A percentile compares a stretch with the other conserved stretches of the same genome.
Conservation (phyloP, 371 early-diverging fungal species). For the Zychaea mexicana region DNA sequence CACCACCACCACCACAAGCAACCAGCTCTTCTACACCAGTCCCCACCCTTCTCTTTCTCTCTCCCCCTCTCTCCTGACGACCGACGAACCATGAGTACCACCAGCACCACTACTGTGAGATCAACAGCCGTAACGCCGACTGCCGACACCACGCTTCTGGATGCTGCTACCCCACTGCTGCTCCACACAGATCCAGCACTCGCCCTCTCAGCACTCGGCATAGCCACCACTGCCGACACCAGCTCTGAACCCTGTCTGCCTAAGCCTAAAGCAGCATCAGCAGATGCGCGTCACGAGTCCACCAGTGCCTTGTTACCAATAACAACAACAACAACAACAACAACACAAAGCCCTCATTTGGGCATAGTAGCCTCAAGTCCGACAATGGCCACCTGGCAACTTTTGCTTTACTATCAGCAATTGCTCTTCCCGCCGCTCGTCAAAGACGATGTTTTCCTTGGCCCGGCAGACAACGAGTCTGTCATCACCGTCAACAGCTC, state of each 20-base stretch:
- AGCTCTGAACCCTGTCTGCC: constrained; percentile 5
- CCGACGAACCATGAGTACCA: not conserved
- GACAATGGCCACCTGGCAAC: constrained; percentile 11
- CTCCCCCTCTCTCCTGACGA: not conserved
- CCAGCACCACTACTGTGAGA: not conserved
- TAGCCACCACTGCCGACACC: not conserved
- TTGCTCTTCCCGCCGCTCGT: constrained; percentile 13
- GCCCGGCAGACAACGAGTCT: constrained; percentile 16
- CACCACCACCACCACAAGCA: too few relatives aligned
- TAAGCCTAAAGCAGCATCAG: constrained; percentile 28
- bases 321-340: constrained; percentile 3
- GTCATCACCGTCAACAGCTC: constrained; percentile 13
- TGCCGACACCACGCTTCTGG: not conserved
- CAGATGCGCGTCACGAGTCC: constrained; percentile 30
- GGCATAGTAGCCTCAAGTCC: constrained; percentile 13
- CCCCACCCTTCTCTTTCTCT: not conserved
- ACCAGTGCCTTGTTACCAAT: constrained; percentile 21
- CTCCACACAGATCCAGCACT: not conserved
- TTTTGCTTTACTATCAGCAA: constrained; percentile 19
- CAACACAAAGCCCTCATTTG: constrained; percentile 11
- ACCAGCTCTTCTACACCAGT: not conserved
- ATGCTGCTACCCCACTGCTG: not conserved
- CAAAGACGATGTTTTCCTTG: constrained; percentile 27
- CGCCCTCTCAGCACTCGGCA: constrained; percentile 2
- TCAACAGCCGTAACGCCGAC: not conserved